Evolutionary conservation across 805 yeast species (phyloP), one percentile per base, ranked within the genome.

Genomic region (Starmerella riodocensis): DNA sequence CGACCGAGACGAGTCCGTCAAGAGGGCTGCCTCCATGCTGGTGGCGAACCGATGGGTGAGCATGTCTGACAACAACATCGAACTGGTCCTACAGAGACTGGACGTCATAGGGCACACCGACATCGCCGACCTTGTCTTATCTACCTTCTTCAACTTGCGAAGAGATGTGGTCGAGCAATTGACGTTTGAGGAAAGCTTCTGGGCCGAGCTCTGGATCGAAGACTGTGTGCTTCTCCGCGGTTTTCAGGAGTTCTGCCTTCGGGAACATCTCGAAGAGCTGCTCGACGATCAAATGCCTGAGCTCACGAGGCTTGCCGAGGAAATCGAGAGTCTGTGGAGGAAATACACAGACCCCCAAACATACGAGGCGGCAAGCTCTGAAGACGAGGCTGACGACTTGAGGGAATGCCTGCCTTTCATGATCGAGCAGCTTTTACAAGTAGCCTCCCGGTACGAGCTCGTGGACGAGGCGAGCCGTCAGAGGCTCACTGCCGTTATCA

Each of bases 391-490:
- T 9, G 54, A 53, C 14, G 55, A 51, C 3, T 75, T 76, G 39
- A 62, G 70, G 4, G 65, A 63, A 18, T 84, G 78, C 40, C 54
- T 74, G 22, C 86, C 82, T 47, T 46, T 51, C 53, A 72, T 85
- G 34, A 67, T 85, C 30, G 74, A 74, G 42, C 94, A 91, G 57
- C 57, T 88, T 17, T 55, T 88, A 28, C 58, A 63, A 8, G 70
- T 83, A 21, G 77, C 86, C 0, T 69, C 70, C 22, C 71, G 72
- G 28, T 79, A 78, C 53, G 97, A 91, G 56, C 84, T 74, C 53
- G 78, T 84, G 50, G 96, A 91, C 62, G 94, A 86, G 57, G 71
- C 80, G 34, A 95, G 96, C 17, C 71, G 95, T 53, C 70, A 94
- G 56, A 74, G 74, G 32, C 74, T 84, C 73, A 60, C 80, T 29